Percentiles rank a stretch among this genome's conserved stretches.
Conservation (phyloP, 148 eudicot species). For the Fagopyrum homotropicum region DNA sequence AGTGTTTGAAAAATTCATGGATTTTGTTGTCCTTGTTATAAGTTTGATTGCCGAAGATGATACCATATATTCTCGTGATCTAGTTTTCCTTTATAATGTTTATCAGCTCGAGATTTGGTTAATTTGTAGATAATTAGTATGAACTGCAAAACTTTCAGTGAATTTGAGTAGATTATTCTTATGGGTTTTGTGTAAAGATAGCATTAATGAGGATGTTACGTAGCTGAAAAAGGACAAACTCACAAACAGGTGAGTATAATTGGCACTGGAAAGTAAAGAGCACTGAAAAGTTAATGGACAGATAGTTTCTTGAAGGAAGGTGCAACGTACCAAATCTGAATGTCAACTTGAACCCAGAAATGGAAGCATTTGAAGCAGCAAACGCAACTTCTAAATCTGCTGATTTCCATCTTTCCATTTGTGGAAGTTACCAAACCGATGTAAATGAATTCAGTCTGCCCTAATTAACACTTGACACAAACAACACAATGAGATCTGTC, state of each 20-base stretch:
- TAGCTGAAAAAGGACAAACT: background rate
- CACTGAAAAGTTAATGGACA: background rate
- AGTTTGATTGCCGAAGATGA: no score
- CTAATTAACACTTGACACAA: background rate
- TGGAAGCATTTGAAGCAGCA: background rate
- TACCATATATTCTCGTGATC: no score
- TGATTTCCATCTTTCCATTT: background rate
- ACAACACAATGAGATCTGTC: constrained; percentile 3
- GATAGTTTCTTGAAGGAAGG: background rate
- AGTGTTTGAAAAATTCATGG: no score
- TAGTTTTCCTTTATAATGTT: no score
- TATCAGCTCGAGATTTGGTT: no score
- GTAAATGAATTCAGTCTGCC: background rate
- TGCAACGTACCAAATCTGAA: background rate
- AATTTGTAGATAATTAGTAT: no score
- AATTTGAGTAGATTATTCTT: no score
- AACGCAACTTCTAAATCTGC: constrained; percentile 10
- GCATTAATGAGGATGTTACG: background rate
- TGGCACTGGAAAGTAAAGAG: background rate
- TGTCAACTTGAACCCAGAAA: background rate
- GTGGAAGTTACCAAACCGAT: background rate
- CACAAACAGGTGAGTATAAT: background rate
- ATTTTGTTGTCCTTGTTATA: no score
- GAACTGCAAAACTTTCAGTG: no score
- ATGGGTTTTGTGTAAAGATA: no score